phyloP scores from a whole-genome alignment of 768 basidiomycete species.

The Pulveroboletus sp. region DNA sequence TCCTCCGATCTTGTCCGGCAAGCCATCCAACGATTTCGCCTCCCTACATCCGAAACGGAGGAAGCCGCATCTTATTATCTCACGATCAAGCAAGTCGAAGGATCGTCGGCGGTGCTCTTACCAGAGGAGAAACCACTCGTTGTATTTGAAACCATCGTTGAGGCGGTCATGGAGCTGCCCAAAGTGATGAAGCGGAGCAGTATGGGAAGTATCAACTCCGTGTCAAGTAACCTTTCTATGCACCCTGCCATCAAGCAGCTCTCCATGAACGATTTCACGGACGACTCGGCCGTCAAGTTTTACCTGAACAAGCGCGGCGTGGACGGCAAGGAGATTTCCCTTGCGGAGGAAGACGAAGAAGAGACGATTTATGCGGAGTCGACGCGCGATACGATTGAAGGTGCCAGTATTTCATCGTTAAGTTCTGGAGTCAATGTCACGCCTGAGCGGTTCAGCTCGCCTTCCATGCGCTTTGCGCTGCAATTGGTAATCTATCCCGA shows the following conservation, averaged over 20 bases:
- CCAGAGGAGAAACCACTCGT: constrained; percentile 79
- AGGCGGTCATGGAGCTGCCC: constrained; percentile 75
- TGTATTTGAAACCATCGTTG: constrained; percentile 83
- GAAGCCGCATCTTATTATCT: constrained; percentile 73
- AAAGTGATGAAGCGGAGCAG: constrained; percentile 95
- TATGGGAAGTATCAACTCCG: constrained; percentile 91
- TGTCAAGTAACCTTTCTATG: constrained; percentile 88
- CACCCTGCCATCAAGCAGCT: constrained; percentile 94
- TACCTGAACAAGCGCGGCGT: constrained; percentile 73
- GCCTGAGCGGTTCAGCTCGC: constrained; percentile 76
- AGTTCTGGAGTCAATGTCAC: constrained; percentile 43
- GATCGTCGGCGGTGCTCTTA: constrained; percentile 71
- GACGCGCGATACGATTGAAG: constrained; percentile 29
- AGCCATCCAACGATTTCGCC: constrained; percentile 90
- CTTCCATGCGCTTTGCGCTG: constrained; percentile 80
- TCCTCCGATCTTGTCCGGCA: constrained; percentile 84
- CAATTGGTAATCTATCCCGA: constrained; percentile 85
- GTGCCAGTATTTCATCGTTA: constrained; percentile 16
- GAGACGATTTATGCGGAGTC: constrained; percentile 39
- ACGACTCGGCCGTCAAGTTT: constrained; percentile 96
- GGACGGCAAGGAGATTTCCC: constrained; percentile 43
- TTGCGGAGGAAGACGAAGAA: constrained; percentile 45
- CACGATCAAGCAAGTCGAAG: constrained; percentile 91
- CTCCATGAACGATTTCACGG: constrained; percentile 96
- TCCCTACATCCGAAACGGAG: constrained; percentile 57